Base-by-base conservation (phyloP, 345 rosid species). In the Cardamine occulta region DNA sequence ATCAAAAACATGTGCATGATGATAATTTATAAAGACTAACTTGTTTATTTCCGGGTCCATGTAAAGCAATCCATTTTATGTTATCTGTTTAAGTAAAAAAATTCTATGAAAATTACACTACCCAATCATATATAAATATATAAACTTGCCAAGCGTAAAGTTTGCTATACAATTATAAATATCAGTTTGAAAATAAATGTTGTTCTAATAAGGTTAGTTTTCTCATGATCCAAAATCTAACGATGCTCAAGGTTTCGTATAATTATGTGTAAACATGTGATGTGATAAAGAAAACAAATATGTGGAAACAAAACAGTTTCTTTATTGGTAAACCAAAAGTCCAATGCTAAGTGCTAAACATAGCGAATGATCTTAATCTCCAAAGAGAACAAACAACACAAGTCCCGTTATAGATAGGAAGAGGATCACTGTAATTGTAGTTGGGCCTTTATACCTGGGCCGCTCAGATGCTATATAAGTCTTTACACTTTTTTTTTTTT, bases 1-100 rank as follows among this genome's bases (percentile, higher is more conserved):
- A 76, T 76, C 75, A 70, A 53, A 60, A 61, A 40, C 74, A 76
- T 49, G 79, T 75, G 74, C 29, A 40, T 61, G 63, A 68, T 75
- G 49, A 75, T 67, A 68, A 68, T 62, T n/a, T 32, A 68, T 62
- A 29, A n/a, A 42, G 70, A 68, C 70, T 76, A 28, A 40, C 17
- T 10, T 60, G n/a, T 37, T 15, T 52, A 31, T 70, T 51, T 40
- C 47, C 31, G 56, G 69, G 73, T 75, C 74, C 68, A 60, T 52
- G 9, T 52, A 18, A 59, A 35, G 18, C 18, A 51, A n/a, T 7
- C 55, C 18, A 29, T 42, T 40, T 40, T 40, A 28, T 40, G 32
- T 55, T 21, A 54, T 64, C 23, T 53, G 3, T 59, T 35, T 24
- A 7, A 6, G 8, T 28, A 32, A 12, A 37, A 37, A 35, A 26